phyloP scores from a whole-genome alignment of 164 flowering plant species.

The Litsea cubeba region DNA sequence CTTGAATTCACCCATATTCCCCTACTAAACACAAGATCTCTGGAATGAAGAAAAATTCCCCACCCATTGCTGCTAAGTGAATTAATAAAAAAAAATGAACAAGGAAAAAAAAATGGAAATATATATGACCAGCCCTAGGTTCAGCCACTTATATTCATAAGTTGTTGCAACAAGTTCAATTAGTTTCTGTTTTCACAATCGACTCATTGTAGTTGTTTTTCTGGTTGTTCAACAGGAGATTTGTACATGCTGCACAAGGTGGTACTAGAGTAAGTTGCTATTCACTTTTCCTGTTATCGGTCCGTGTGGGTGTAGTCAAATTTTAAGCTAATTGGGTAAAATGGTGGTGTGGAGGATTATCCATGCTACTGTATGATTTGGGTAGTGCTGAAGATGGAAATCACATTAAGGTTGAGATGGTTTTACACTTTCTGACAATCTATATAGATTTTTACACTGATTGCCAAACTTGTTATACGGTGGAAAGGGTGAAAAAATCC shows the following conservation, averaged over 20 bases:
- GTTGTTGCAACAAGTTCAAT: not conserved
- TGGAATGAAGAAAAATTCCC: not conserved
- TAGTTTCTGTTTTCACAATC: not conserved
- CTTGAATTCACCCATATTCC: no score
- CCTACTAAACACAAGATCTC: no score
- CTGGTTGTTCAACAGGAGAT: constrained; percentile 43
- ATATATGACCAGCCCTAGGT: not conserved
- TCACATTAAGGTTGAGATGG: no score
- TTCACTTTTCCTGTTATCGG: not conserved
- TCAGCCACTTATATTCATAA: not conserved
- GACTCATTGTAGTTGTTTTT: constrained; percentile 8
- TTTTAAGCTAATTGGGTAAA: no score
- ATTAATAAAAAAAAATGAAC: not conserved
- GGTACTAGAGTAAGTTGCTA: constrained; percentile 32
- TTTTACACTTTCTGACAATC: no score
- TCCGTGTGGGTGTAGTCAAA: no score
- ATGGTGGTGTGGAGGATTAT: no score
- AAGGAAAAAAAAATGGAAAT: not conserved
- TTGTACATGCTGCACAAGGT: constrained; percentile 50
- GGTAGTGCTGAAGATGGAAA: no score
- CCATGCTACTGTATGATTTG: no score
- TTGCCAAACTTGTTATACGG: no score
- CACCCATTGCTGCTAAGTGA: not conserved
- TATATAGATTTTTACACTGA: no score
- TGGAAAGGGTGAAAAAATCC: no score